A percentile compares a stretch with the other conserved stretches of the same genome.
Evolutionary conservation across 2,329 filamentous ascomycete species (phyloP).

Genomic region (Beauveria varroae): DNA sequence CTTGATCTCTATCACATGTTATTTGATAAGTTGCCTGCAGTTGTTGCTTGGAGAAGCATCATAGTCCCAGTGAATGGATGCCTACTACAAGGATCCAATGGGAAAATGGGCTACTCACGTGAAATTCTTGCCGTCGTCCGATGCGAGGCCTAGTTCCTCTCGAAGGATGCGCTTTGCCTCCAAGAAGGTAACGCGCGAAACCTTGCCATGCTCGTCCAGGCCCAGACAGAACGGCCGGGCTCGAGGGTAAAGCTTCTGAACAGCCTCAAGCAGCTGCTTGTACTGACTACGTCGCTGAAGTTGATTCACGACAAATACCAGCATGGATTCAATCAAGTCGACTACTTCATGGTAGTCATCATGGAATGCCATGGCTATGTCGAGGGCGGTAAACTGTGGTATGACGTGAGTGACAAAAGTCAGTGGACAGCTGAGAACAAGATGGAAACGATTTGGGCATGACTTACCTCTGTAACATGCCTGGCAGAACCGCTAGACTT

Average conservation of each 20-base stretch:
- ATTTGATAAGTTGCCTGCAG: neutral
- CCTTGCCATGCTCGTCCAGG: neutral
- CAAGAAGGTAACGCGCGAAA: neutral
- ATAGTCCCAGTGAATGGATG: neutral
- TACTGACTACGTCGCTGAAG: neutral
- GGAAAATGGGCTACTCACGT: neutral
- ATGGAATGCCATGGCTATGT: neutral
- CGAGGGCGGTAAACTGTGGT: neutral
- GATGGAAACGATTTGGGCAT: too few species aligned
- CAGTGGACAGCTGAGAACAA: neutral
- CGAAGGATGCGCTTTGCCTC: neutral
- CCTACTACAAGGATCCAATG: neutral
- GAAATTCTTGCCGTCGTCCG: neutral
- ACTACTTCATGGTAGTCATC: conserved; percentile 1
- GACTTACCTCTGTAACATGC: neutral
- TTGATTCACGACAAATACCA: neutral
- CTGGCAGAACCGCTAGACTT: neutral
- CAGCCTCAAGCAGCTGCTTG: neutral
- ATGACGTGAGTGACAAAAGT: neutral
- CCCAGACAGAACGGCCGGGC: neutral
- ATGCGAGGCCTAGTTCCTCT: neutral
- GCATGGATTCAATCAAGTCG: neutral
- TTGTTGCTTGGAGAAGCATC: neutral
- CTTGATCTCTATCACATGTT: neutral
- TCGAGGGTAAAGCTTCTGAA: neutral